These are phyloP conservation scores for Euptelea pleiosperma DNA, from an alignment of 164 flowering plant species.

Conservation along the genomic window DNA sequence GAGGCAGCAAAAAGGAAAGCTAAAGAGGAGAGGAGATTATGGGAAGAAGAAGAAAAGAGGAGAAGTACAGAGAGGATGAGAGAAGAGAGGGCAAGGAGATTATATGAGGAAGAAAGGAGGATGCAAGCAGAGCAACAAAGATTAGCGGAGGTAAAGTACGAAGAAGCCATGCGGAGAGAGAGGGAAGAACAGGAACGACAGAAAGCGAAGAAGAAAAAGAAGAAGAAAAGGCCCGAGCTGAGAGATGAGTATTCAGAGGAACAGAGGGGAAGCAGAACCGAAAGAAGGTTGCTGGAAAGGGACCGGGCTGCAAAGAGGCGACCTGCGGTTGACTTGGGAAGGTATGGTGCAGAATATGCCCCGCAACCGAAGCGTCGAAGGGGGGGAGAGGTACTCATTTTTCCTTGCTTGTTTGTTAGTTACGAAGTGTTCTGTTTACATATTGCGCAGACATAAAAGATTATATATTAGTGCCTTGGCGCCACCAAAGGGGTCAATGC, in stretches of 20 bases:
- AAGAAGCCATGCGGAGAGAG: slow-evolving; percentile 54
- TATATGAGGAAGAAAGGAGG: slow-evolving; percentile 39
- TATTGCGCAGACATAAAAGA: too few relatives aligned
- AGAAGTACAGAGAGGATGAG: slow-evolving; percentile 39
- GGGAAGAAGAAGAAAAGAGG: slow-evolving; percentile 72
- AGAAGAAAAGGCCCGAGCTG: slow-evolving; percentile 44
- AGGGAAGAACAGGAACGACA: slow-evolving; percentile 62
- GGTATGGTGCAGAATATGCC: slow-evolving; percentile 41
- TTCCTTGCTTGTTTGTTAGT: background rate
- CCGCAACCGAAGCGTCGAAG: slow-evolving; percentile 78
- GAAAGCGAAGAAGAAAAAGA: slow-evolving; percentile 62
- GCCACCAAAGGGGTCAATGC: too few relatives aligned
- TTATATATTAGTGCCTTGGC: too few relatives aligned
- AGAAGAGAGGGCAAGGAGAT: slow-evolving; percentile 48
- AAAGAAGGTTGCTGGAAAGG: slow-evolving; percentile 55
- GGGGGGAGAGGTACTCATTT: slow-evolving; percentile 75
- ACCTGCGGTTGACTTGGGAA: slow-evolving; percentile 43
- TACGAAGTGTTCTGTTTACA: background rate
- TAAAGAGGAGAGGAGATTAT: slow-evolving; percentile 40
- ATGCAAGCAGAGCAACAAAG: slow-evolving; percentile 51
- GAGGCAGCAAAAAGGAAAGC: slow-evolving; percentile 37
- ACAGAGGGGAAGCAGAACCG: slow-evolving; percentile 41
- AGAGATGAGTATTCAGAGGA: slow-evolving; percentile 58
- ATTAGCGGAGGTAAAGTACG: slow-evolving; percentile 49
- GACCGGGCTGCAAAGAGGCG: slow-evolving; percentile 55